Evolutionary conservation across 2,329 filamentous ascomycete species (phyloP), one percentile per base, ranked within the genome.

Genomic region (Alternaria ventricosa): DNA sequence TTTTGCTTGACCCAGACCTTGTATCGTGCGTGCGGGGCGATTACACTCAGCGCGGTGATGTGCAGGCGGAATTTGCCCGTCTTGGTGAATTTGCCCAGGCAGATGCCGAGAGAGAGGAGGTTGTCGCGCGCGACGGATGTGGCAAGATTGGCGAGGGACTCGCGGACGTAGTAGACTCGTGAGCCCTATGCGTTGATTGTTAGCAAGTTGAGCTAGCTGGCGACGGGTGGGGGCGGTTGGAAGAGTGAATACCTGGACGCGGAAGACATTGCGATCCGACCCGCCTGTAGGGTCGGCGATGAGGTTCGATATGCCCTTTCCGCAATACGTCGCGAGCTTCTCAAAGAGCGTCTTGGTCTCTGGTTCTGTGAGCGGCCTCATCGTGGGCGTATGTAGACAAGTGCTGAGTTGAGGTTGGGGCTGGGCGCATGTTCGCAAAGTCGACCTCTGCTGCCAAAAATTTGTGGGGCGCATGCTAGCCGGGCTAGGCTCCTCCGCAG

Each of bases 1-100:
- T 98, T 98, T 63, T 90, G 88, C 82, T 96, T 96, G 71, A 99
- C 90, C 94, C 94, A 98, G 72, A 98, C 90, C 88, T 98, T 98
- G 84, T 97, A 97, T 63, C 96, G 87, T 47, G 95, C 95, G 80
- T 97, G 93, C 69, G 93, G 91, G 61, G 94, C 92, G 70, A 99
- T 91, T 67, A 97, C 88, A 67, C 94, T 91, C 62, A 99, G 86
- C n/a, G 88, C 92, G 2, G 95, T 98, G 77, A 98, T 92, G 83
- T 97, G 94, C 59, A 99, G 86, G 57, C 95, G 86, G 84, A 99
- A 98, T 81, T 98, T 97, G 67, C 94, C 93, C 5, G 94, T 92
- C 85, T 97, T 98, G 66, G 94, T 97, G 84, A 97, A 96, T 80
- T 97, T 97, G 75, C 94, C 94, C 12, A 98, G 83, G 78, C 94